phyloP scores from a whole-genome alignment of 257 asterid genomes.

The Asclepias syriaca region DNA sequence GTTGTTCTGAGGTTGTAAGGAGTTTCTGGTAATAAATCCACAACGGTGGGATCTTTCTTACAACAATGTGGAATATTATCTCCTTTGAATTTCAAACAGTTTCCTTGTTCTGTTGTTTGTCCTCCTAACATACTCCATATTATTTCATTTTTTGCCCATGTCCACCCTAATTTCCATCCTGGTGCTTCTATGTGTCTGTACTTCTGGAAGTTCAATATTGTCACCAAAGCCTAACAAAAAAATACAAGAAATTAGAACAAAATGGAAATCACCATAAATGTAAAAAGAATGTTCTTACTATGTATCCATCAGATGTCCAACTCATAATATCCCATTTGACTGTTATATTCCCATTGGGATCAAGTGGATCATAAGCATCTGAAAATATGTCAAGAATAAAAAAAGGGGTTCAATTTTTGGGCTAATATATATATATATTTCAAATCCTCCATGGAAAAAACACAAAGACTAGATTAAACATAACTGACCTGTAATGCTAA shows the following conservation, averaged over 20 bases:
- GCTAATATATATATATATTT: too few species aligned
- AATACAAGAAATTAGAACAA: background rate
- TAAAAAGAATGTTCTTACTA: slow-evolving; percentile 18
- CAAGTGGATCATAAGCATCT: slow-evolving; percentile 58
- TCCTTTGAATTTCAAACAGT: slow-evolving; percentile 42
- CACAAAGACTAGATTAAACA: background rate
- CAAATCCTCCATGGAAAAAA: background rate
- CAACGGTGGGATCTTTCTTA: slow-evolving; percentile 33
- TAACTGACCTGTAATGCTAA: slow-evolving; percentile 25
- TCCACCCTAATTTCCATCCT: slow-evolving; percentile 57
- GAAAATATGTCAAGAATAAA: slow-evolving; percentile 5
- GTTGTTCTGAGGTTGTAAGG: slow-evolving; percentile 42
- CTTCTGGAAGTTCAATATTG: slow-evolving; percentile 41
- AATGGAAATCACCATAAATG: background rate
- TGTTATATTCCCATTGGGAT: slow-evolving; percentile 50
- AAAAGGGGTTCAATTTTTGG: too few species aligned
- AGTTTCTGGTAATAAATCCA: slow-evolving; percentile 42
- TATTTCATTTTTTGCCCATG: slow-evolving; percentile 46
- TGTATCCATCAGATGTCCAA: slow-evolving; percentile 56
- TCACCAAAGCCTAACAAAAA: slow-evolving; percentile 34
- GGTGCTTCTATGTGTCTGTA: slow-evolving; percentile 44
- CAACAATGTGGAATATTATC: slow-evolving; percentile 49
- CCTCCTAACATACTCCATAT: slow-evolving; percentile 47
- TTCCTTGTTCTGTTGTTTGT: slow-evolving; percentile 52
- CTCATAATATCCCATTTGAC: slow-evolving; percentile 49